Conservation (phyloP, 352 stramenopile species). For the Stephanocyclus meneghinianus region DNA sequence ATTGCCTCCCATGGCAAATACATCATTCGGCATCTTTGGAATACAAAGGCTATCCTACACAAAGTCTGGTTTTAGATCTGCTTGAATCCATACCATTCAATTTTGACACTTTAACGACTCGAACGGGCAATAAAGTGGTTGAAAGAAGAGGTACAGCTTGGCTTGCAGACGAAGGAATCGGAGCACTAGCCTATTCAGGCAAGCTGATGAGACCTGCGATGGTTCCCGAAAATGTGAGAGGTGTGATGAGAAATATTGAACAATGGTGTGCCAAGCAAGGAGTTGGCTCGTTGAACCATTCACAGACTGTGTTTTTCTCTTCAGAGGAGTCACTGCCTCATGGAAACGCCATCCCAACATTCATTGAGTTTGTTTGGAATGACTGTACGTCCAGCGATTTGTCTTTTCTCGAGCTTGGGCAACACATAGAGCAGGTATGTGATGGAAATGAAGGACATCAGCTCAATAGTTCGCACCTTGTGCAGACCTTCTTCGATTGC, state of each 20-base stretch:
- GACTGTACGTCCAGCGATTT: conserved; percentile 30
- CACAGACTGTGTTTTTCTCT: conserved; percentile 19
- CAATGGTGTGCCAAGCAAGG: conserved; percentile 25
- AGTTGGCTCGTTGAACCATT: conserved; percentile 9
- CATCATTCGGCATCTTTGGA: conserved; percentile 16
- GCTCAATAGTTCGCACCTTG: not conserved
- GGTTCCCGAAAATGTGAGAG: conserved; percentile 47
- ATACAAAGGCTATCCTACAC: conserved; percentile 36
- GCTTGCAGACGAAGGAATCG: conserved; percentile 64
- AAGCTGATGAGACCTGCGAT: conserved; percentile 66
- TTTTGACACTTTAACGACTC: conserved; percentile 68
- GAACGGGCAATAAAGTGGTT: conserved; percentile 54
- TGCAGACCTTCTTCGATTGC: conserved; percentile 65
- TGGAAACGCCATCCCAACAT: not conserved
- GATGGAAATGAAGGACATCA: not conserved
- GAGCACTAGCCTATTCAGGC: conserved; percentile 65
- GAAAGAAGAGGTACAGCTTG: conserved; percentile 69
- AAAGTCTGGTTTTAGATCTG: conserved; percentile 31
- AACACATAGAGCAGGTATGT: conserved; percentile 18
- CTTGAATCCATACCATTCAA: conserved; percentile 63
- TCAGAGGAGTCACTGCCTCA: not conserved
- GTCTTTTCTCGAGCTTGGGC: conserved; percentile 31
- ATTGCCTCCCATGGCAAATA: conserved; percentile 57
- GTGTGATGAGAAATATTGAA: conserved; percentile 63
- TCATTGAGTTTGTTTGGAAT: conserved; percentile 43